Percentiles rank a stretch among this genome's conserved stretches.
Evolutionary conservation across 257 asterid species (phyloP).

Genomic region (Nicotiana tomentosiformis): DNA sequence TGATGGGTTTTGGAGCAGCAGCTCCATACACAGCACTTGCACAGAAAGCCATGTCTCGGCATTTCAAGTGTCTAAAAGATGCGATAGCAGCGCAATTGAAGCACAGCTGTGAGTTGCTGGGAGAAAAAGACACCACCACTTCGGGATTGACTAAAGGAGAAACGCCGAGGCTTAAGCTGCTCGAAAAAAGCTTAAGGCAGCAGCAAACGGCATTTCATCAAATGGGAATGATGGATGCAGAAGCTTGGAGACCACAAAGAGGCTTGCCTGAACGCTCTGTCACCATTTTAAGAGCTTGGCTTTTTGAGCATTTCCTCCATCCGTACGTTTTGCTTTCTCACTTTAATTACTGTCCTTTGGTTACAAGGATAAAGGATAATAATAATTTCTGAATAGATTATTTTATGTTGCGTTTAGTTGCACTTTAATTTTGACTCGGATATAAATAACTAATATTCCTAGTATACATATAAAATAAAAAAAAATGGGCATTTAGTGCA

Average conservation of each 20-base stretch:
- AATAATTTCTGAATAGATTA: no score
- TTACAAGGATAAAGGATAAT: no score
- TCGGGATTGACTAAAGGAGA: slow-evolving; percentile 91
- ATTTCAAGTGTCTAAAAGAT: slow-evolving; percentile 87
- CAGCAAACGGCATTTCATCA: slow-evolving; percentile 87
- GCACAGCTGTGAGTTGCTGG: slow-evolving; percentile 63
- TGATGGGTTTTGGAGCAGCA: slow-evolving; percentile 94
- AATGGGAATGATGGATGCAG: slow-evolving; percentile 97
- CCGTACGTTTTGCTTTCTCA: slow-evolving; percentile 54
- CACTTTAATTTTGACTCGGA: no score
- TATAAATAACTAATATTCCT: no score
- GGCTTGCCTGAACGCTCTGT: slow-evolving; percentile 95
- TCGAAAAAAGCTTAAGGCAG: slow-evolving; percentile 79
- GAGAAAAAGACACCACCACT: slow-evolving; percentile 67
- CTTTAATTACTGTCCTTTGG: neutral
- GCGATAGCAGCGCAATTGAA: slow-evolving; percentile 61
- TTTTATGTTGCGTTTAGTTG: no score
- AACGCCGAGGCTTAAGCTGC: slow-evolving; percentile 69
- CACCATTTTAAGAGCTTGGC: slow-evolving; percentile 92
- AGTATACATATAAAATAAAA: no score
- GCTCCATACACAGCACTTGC: slow-evolving; percentile 81
- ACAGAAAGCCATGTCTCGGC: slow-evolving; percentile 93
- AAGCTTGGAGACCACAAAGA: slow-evolving; percentile 95
- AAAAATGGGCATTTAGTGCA: neutral
- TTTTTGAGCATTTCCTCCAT: slow-evolving; percentile 93